phyloP scores from a whole-genome alignment of 208 protist species.

The Phytomonas sp. region DNA sequence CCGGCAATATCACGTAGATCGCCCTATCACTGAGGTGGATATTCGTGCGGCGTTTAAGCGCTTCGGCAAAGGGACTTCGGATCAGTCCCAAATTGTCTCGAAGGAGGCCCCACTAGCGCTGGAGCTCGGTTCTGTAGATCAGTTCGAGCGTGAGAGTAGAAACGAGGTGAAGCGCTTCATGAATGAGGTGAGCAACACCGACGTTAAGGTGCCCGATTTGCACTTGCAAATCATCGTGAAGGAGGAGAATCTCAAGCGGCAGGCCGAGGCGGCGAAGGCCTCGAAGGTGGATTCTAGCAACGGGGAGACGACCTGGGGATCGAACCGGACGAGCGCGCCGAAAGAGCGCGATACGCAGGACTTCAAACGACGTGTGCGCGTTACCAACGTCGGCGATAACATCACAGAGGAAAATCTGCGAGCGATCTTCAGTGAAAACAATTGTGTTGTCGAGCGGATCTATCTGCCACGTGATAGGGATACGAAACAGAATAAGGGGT shows the following conservation, averaged over 20 bases:
- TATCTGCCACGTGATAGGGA: conserved; percentile 48
- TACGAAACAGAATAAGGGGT: conserved; percentile 63
- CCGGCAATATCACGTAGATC: conserved; percentile 46
- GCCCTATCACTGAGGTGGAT: conserved; percentile 35
- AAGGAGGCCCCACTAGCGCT: conserved; percentile 60
- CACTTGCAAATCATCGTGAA: conserved; percentile 33
- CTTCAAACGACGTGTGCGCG: conserved; percentile 42
- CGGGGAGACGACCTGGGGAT: conserved; percentile 37
- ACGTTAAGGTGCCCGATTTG: conserved; percentile 53
- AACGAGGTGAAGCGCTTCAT: conserved; percentile 69
- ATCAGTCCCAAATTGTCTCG: conserved; percentile 32
- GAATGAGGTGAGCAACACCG: conserved; percentile 39
- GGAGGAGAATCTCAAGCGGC: conserved; percentile 42
- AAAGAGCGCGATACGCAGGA: conserved; percentile 25
- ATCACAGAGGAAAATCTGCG: conserved; percentile 69
- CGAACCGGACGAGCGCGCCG: conserved; percentile 15
- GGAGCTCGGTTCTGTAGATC: conserved; percentile 70
- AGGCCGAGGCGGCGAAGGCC: conserved; percentile 13
- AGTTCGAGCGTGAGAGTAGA: conserved; percentile 61
- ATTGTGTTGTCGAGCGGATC: conserved; percentile 36
- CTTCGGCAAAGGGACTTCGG: conserved; percentile 48
- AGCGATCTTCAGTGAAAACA: conserved; percentile 61
- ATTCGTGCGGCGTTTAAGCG: conserved; percentile 36
- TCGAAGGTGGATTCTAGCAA: conserved; percentile 5
- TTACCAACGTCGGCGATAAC: conserved; percentile 79